A percentile compares a stretch with the other conserved stretches of the same genome.
phyloP scores from a whole-genome alignment of 23 red algal genomes.

The Porphyridium purpureum region DNA sequence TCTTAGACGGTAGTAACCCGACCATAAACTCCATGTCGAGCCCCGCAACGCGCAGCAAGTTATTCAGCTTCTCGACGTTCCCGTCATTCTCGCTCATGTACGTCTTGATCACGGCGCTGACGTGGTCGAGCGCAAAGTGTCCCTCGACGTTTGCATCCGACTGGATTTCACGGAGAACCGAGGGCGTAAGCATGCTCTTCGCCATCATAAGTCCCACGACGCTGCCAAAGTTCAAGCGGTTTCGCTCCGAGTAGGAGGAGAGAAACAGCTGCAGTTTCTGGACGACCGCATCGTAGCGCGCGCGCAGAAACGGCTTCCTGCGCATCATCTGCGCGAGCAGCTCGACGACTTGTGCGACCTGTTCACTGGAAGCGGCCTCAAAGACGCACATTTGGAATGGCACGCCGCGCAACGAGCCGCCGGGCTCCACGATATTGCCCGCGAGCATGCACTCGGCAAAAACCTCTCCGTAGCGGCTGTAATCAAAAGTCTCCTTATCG shows the following conservation, averaged over 20 bases:
- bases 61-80: slow-evolving; percentile 59
- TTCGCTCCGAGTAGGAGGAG: slow-evolving; percentile 15
- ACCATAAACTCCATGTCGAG: slow-evolving; percentile 64
- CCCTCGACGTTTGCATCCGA: slow-evolving; percentile 2
- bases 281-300: slow-evolving; percentile 36
- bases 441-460: slow-evolving; percentile 68
- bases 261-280: slow-evolving; percentile 36
- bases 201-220: slow-evolving; percentile 37
- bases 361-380: slow-evolving; percentile 6
- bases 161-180: slow-evolving; percentile 1
- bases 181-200: slow-evolving; percentile 21
- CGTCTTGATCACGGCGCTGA: slow-evolving; percentile 45
- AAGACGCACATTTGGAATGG: slow-evolving; percentile 43
- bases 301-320: slow-evolving; percentile 57
- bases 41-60: slow-evolving; percentile 26
- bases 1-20: slow-evolving; percentile 42
- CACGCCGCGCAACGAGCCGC: slow-evolving; percentile 28
- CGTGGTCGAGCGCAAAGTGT: slow-evolving; percentile 38
- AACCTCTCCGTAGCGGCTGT: slow-evolving; percentile 57
- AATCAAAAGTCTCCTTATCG: slow-evolving; percentile 33
- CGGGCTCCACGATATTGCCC: slow-evolving; percentile 71
- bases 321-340: slow-evolving; percentile 62
- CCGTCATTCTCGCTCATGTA: slow-evolving; percentile 24
- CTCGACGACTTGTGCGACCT: slow-evolving; percentile 31
- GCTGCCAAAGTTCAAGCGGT: slow-evolving; percentile 25